A percentile compares a stretch with the other conserved stretches of the same genome.
Evolutionary conservation across 2,329 filamentous ascomycete species (phyloP).

Genomic region (Nothophaeocryptopus gaeumannii): DNA sequence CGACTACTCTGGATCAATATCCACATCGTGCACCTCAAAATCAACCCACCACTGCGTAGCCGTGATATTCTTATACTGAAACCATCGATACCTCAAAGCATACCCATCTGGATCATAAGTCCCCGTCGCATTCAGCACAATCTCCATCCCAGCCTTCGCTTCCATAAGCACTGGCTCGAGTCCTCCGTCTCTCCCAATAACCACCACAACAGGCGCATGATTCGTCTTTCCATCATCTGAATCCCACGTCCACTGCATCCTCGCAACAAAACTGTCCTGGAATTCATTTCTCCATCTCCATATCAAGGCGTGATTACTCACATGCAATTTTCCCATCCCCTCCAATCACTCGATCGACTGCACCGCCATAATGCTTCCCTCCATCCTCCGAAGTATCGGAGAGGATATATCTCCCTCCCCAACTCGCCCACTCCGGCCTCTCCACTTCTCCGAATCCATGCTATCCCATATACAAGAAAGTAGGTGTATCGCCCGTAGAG

Average conservation of each 20-base stretch:
- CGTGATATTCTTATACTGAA: slow-evolving; percentile 11
- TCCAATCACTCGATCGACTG: slow-evolving; percentile 29
- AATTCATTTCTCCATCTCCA: slow-evolving; percentile 45
- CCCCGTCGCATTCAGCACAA: neutral
- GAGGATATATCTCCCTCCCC: slow-evolving; percentile 50
- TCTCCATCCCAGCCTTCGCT: neutral
- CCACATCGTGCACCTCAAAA: slow-evolving; percentile 2
- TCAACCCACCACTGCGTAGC: slow-evolving; percentile 6
- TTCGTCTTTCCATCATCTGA: neutral
- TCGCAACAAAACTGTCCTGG: slow-evolving; percentile 45
- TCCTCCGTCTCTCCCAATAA: neutral
- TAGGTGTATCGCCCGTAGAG: slow-evolving; percentile 47
- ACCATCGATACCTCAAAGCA: slow-evolving; percentile 8
- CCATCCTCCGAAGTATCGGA: slow-evolving; percentile 32
- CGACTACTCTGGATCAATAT: neutral
- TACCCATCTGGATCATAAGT: slow-evolving; percentile 6
- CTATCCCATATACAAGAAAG: slow-evolving; percentile 50
- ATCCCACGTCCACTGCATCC: slow-evolving; percentile 41
- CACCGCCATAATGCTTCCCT: slow-evolving; percentile 33
- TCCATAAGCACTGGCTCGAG: slow-evolving; percentile 1
- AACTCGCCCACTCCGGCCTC: slow-evolving; percentile 49
- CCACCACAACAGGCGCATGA: slow-evolving; percentile 7
- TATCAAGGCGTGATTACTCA: slow-evolving; percentile 45
- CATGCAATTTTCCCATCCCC: slow-evolving; percentile 34
- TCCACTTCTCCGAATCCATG: slow-evolving; percentile 48